Base-by-base conservation (phyloP, 345 rosid species). In the Rhodomyrtus tomentosa region DNA sequence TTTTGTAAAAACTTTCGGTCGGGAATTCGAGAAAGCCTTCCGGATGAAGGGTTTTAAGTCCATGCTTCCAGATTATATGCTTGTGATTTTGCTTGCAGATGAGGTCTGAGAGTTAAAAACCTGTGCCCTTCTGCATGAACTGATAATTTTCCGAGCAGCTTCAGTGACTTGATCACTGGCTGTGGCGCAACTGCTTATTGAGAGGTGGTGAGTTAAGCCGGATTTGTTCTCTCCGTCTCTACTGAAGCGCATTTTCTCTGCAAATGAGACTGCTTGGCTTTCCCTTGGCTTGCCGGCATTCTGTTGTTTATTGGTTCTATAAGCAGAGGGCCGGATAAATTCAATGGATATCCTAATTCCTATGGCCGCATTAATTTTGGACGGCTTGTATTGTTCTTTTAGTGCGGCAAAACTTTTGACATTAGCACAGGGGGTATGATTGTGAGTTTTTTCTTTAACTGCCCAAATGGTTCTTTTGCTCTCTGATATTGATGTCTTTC, bases 341-440 rank as follows among this genome's bases (percentile, higher is more conserved):
- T 32, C 4, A 42, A 62, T 12, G 1, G 7, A 32, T 68, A 29
- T 4, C 76, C 6, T 32, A 62, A 62, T 11, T n/a, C n/a, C n/a
- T n/a, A n/a, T n/a, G n/a, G 9, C 13, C 0, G 38, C 24, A 5
- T 10, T 22, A 0, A 4, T 68, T 62, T 32, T 32, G 76, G 76
- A 68, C 20, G 24, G 45, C 76, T 24, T 18, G 25, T 68, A 12
- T 24, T 68, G 45, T 68, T 68, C 3, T 62, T 62, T 11, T 16
- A 7, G 7, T 18, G 36, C 32, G 74, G 12, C 40, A 62, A 7
- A 62, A 62, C 74, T 62, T 62, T 29, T 32, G 74, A 32, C 42
- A 15, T 32, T 62, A 0, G 42, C 24, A 16, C 24, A 8, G 22
- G 24, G 12, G 45, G 20, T 58, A 59, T 29, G 40, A 68, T 36